phyloP scores from a whole-genome alignment of 306 rosid genomes.

The Inga leiocalycina region DNA sequence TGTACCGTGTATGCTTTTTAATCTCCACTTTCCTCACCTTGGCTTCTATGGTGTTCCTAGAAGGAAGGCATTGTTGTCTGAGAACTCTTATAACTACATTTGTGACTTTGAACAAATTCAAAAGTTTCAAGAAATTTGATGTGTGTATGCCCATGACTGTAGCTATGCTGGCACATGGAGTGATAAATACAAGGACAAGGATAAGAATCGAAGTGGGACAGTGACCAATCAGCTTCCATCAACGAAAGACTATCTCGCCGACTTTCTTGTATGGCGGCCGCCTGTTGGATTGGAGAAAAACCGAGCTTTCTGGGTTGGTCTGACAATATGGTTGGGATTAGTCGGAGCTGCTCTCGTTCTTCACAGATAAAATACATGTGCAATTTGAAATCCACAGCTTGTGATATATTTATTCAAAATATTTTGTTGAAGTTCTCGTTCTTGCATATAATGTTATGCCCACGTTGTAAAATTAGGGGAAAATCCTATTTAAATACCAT shows the following conservation, averaged over 20 bases:
- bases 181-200: slow-evolving; percentile 82
- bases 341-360: slow-evolving; percentile 83
- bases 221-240: slow-evolving; percentile 77
- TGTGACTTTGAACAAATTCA: neutral
- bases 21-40: neutral
- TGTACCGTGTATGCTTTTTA: neutral
- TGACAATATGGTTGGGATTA: slow-evolving; percentile 86
- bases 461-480: slow-evolving; percentile 36
- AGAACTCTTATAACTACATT: neutral
- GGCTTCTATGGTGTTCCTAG: neutral
- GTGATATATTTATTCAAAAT: slow-evolving; percentile 34
- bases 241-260: slow-evolving; percentile 71
- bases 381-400: slow-evolving; percentile 32
- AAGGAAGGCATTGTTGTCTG: slow-evolving; percentile 11
- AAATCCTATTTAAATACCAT: too few relatives aligned
- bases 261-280: slow-evolving; percentile 90
- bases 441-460: slow-evolving; percentile 31
- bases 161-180: slow-evolving; percentile 94
- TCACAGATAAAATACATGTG: slow-evolving; percentile 58
- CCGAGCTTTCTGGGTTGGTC: slow-evolving; percentile 78
- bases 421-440: slow-evolving; percentile 27
- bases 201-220: slow-evolving; percentile 46
- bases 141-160: slow-evolving; percentile 25
- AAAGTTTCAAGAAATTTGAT: slow-evolving; percentile 1
- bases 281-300: slow-evolving; percentile 70